Evolutionary conservation across 768 basidiomycete species (phyloP).

Genomic region (Lactarius tabidus): DNA sequence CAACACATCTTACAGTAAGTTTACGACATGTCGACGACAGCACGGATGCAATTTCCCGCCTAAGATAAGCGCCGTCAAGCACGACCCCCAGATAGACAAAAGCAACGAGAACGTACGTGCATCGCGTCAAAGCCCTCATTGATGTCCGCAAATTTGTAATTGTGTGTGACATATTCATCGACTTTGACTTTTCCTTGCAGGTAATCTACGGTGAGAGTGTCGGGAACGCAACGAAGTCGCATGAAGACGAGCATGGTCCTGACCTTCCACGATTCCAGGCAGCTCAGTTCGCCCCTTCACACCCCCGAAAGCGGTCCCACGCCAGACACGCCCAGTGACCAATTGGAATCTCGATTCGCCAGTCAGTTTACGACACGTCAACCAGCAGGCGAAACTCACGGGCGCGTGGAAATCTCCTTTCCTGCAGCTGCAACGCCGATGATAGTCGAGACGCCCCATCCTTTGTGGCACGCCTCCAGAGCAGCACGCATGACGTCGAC

Average conservation of each 20-base stretch:
- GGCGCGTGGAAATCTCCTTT: constrained; percentile 54
- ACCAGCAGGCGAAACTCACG: constrained; percentile 28
- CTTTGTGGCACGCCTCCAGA: constrained; percentile 98
- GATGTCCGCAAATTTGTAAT: constrained; percentile 66
- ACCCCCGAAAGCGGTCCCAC: constrained; percentile 93
- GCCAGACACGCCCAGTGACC: constrained; percentile 90
- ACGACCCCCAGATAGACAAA: neutral
- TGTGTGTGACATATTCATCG: constrained; percentile 95
- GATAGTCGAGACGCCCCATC: constrained; percentile 95
- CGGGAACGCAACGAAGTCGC: neutral
- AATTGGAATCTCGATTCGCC: constrained; percentile 42
- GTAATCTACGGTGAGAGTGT: constrained; percentile 54
- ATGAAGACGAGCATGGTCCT: constrained; percentile 17
- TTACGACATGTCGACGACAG: constrained; percentile 81
- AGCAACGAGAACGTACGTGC: constrained; percentile 64
- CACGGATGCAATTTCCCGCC: constrained; percentile 88
- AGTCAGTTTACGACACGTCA: constrained; percentile 29
- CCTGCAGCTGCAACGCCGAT: constrained; percentile 98
- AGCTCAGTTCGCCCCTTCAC: constrained; percentile 97
- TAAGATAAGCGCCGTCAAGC: constrained; percentile 31
- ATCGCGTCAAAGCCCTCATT: constrained; percentile 92
- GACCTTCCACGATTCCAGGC: constrained; percentile 89
- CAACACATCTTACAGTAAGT: neutral
- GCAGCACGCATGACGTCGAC: constrained; percentile 93
- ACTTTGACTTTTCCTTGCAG: constrained; percentile 78